Evolutionary conservation across 148 eudicot genomes (phyloP).

Genomic region (Fagopyrum tataricum): DNA sequence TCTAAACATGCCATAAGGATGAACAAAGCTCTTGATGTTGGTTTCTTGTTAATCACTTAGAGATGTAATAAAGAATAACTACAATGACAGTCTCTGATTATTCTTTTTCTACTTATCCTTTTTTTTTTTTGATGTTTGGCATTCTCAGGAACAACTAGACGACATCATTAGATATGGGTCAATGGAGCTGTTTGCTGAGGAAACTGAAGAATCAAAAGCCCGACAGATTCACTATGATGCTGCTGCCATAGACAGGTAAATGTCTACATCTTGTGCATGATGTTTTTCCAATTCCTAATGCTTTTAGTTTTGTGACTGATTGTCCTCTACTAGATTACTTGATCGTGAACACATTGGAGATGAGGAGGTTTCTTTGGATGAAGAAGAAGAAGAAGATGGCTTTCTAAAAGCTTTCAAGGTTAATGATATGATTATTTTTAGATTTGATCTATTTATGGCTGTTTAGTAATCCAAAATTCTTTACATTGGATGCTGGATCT

Average conservation of each 20-base stretch:
- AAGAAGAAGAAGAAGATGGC: slow-evolving; percentile 73
- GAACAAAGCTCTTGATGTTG: neutral
- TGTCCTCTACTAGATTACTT: slow-evolving; percentile 49
- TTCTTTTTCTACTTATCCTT: neutral
- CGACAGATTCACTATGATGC: slow-evolving; percentile 98
- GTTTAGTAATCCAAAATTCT: neutral
- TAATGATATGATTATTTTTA: neutral
- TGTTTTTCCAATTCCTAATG: neutral
- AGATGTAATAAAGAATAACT: neutral
- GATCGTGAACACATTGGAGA: slow-evolving; percentile 82
- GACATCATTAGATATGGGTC: slow-evolving; percentile 97
- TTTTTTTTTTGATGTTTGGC: neutral
- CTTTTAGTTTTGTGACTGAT: neutral
- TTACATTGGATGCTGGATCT: neutral
- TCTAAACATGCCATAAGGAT: neutral
- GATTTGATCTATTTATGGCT: neutral
- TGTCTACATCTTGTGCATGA: slow-evolving; percentile 2
- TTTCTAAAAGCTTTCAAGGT: slow-evolving; percentile 97
- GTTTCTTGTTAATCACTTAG: neutral
- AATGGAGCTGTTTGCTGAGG: slow-evolving; percentile 87
- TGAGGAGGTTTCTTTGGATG: slow-evolving; percentile 75
- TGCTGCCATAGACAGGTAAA: slow-evolving; percentile 81
- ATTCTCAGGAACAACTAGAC: slow-evolving; percentile 78
- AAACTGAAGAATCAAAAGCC: slow-evolving; percentile 88
- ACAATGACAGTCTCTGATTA: neutral